Conservation (phyloP, 2,329 filamentous ascomycete species). For the Mycosphaerella sp. region DNA sequence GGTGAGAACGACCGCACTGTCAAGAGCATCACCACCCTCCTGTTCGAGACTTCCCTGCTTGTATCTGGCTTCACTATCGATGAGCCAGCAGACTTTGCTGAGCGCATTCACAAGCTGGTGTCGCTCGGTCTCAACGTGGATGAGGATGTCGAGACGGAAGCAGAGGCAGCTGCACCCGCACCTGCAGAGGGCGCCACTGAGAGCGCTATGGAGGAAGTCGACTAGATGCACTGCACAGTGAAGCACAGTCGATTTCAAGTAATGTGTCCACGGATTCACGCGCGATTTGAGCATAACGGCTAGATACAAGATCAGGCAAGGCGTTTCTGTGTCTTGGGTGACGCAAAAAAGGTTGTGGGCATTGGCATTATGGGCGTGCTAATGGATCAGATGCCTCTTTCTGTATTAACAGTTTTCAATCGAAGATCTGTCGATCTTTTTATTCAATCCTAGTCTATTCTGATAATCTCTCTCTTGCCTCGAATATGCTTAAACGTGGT, state of each 20-base stretch:
- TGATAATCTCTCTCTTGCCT: no score
- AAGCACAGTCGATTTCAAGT: constrained; percentile 12
- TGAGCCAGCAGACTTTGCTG: constrained; percentile 93
- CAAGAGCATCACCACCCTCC: constrained; percentile 97
- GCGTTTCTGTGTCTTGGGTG: constrained; percentile 11
- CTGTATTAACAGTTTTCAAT: constrained; percentile 14
- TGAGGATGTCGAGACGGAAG: constrained; percentile 71
- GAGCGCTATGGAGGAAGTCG: constrained; percentile 99
- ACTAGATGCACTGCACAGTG: constrained; percentile 53
- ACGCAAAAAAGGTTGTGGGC: constrained; percentile 8
- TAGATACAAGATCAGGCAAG: constrained; percentile 14
- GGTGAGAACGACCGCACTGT: constrained; percentile 98
- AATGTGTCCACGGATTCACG: constrained; percentile 19
- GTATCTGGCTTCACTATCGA: constrained; percentile 99
- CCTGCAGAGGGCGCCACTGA: constrained; percentile 63
- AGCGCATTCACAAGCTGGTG: constrained; percentile 99
- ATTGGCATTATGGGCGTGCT: constrained; percentile 10
- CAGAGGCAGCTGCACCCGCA: constrained; percentile 52
- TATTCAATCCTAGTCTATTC: not conserved
- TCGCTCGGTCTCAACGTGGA: constrained; percentile 97
- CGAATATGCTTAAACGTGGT: no score
- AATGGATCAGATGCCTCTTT: constrained; percentile 8
- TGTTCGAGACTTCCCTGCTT: constrained; percentile 97
- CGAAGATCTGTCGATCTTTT: constrained; percentile 6
- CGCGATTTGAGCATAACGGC: constrained; percentile 17